phyloP scores from a whole-genome alignment of 495 filamentous ascomycete species.

The Choiromyces venosus region DNA sequence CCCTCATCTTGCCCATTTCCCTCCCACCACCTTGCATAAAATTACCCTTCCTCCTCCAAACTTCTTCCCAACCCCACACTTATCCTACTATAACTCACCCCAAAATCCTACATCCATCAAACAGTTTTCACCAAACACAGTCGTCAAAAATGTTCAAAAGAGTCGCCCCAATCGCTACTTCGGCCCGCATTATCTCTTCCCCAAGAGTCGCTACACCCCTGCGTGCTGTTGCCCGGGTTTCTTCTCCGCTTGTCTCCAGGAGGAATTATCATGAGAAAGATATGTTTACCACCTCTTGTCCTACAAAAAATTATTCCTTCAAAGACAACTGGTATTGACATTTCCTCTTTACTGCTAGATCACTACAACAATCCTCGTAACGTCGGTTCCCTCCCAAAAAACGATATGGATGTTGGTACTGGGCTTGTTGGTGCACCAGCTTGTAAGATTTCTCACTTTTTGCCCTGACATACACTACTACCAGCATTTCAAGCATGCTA shows the following conservation, averaged over 20 bases:
- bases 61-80: not conserved
- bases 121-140: not conserved
- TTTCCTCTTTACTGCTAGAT: constrained; percentile 57
- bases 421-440: constrained; percentile 94
- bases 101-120: constrained; percentile 6
- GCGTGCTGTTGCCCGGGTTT: constrained; percentile 11
- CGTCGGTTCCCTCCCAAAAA: constrained; percentile 86
- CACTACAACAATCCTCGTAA: constrained; percentile 93
- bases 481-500: constrained; percentile 8
- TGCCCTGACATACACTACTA: not conserved
- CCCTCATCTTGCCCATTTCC: constrained; percentile 14
- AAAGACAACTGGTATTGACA: constrained; percentile 25
- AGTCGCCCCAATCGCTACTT: constrained; percentile 15
- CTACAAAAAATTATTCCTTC: not conserved
- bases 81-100: constrained; percentile 6
- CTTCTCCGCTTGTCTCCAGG: constrained; percentile 13
- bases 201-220: constrained; percentile 12
- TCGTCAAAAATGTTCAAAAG: constrained; percentile 26
- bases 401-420: constrained; percentile 83
- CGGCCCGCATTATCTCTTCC: constrained; percentile 22
- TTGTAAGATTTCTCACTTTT: constrained; percentile 35
- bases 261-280: constrained; percentile 40
- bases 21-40: constrained; percentile 22
- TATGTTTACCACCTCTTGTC: constrained; percentile 20
- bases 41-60: constrained; percentile 22